Conservation (phyloP, 371 early-diverging fungal species). For the Lichtheimia hyalospora region DNA sequence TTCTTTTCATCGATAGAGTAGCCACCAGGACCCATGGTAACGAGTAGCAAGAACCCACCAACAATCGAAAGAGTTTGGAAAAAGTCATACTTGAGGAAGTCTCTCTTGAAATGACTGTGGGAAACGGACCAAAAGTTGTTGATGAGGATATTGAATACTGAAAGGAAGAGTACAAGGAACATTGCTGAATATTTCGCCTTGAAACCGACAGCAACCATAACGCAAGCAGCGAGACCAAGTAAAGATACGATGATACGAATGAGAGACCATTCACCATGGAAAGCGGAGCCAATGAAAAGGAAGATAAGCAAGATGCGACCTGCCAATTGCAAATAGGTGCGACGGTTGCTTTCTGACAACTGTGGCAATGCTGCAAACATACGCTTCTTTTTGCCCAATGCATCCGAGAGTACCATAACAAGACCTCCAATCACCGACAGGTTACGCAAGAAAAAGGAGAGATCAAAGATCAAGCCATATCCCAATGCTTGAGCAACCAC, state of each 20-base stretch:
- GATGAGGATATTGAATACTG: constrained; percentile 85
- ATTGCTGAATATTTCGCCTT: constrained; percentile 95
- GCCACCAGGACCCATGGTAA: constrained; percentile 91
- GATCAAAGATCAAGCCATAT: constrained; percentile 91
- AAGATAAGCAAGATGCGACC: constrained; percentile 92
- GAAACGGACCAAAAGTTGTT: constrained; percentile 97
- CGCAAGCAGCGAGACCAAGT: constrained; percentile 83
- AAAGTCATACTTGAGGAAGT: constrained; percentile 97
- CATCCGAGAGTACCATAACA: constrained; percentile 90
- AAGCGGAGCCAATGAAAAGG: constrained; percentile 85
- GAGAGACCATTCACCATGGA: constrained; percentile 81
- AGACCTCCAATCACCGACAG: constrained; percentile 92
- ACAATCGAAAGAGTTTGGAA: constrained; percentile 96
- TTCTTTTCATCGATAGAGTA: constrained; percentile 96
- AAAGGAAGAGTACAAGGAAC: constrained; percentile 86
- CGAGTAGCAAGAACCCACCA: constrained; percentile 92
- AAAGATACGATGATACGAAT: constrained; percentile 69
- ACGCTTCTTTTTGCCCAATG: constrained; percentile 60
- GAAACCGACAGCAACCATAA: constrained; percentile 96
- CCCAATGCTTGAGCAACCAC: constrained; percentile 88
- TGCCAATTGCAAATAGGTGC: constrained; percentile 86
- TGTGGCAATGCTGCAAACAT: constrained; percentile 90
- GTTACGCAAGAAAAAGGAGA: constrained; percentile 88
- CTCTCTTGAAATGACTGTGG: constrained; percentile 75
- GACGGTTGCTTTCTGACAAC: constrained; percentile 77